Conservation (phyloP, 108 stramenopile genomes). For the Nannochloropsis granulata region DNA sequence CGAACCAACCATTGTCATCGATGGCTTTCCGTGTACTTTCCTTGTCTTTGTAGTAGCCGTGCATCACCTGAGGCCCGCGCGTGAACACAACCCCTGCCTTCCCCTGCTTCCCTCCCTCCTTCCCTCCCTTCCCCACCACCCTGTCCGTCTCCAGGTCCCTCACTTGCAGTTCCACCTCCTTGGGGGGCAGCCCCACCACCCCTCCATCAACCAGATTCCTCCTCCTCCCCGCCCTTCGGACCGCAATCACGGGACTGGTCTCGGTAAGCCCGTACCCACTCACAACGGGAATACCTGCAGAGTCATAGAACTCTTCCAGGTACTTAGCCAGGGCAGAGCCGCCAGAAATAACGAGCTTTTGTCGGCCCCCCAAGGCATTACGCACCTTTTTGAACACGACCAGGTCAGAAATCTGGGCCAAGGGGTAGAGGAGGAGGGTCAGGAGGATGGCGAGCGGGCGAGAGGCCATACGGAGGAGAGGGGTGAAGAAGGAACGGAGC, state of each 20-base stretch:
- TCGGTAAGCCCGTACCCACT: slow-evolving; percentile 85
- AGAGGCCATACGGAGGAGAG: slow-evolving; percentile 28
- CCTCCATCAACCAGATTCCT: slow-evolving; percentile 43
- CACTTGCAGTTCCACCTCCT: slow-evolving; percentile 57
- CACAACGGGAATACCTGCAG: slow-evolving; percentile 38
- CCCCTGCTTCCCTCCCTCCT: not conserved
- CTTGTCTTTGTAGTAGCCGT: slow-evolving; percentile 69
- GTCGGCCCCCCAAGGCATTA: slow-evolving; percentile 68
- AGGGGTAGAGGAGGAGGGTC: slow-evolving; percentile 43
- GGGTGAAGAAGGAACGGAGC: not conserved
- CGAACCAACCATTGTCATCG: slow-evolving; percentile 67
- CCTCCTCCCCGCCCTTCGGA: slow-evolving; percentile 19
- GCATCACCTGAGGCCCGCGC: slow-evolving; percentile 71
- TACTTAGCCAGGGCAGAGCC: slow-evolving; percentile 67
- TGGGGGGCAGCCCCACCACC: slow-evolving; percentile 49
- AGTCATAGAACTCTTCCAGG: slow-evolving; percentile 69
- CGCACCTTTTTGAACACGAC: slow-evolving; percentile 75
- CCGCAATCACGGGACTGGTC: slow-evolving; percentile 55
- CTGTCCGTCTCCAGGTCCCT: slow-evolving; percentile 39
- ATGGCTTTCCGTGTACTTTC: slow-evolving; percentile 58
- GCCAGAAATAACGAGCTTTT: slow-evolving; percentile 65
- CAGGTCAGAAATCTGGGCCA: slow-evolving; percentile 62
- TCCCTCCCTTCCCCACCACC: not conserved
- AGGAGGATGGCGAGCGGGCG: slow-evolving; percentile 42
- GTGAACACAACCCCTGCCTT: slow-evolving; percentile 46